Evolutionary conservation across 495 filamentous ascomycete species (phyloP).

Genomic region (Schizothecium vesticola): DNA sequence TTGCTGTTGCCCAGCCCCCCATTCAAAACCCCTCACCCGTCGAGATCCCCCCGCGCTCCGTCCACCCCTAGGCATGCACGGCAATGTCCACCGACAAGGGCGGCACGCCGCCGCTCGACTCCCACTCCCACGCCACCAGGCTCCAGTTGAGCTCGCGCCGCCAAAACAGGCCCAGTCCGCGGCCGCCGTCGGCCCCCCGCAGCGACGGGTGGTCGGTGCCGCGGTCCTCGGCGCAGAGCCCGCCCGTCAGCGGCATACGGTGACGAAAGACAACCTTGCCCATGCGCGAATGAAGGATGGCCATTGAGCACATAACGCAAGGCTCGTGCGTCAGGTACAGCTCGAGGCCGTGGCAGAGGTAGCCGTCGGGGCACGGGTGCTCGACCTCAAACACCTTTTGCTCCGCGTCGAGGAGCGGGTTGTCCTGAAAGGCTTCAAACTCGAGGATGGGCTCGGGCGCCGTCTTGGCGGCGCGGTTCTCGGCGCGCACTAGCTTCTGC

Average conservation of each 20-base stretch:
- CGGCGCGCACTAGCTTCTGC: slow-evolving; percentile 53
- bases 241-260: slow-evolving; percentile 56
- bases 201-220: slow-evolving; percentile 28
- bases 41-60: not conserved
- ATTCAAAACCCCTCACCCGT: not conserved
- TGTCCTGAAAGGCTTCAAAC: slow-evolving; percentile 45
- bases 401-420: slow-evolving; percentile 38
- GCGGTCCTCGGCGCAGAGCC: slow-evolving; percentile 47
- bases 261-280: slow-evolving; percentile 71
- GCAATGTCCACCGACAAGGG: slow-evolving; percentile 31
- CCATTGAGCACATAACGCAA: slow-evolving; percentile 95
- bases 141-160: slow-evolving; percentile 93
- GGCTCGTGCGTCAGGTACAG: slow-evolving; percentile 92
- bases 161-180: slow-evolving; percentile 84
- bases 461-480: slow-evolving; percentile 27
- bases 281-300: slow-evolving; percentile 85
- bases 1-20: slow-evolving; percentile 27
- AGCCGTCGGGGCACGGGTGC: slow-evolving; percentile 60
- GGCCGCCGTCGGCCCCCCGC: slow-evolving; percentile 37
- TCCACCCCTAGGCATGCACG: slow-evolving; percentile 31
- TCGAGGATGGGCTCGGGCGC: slow-evolving; percentile 29
- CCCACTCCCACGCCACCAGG: slow-evolving; percentile 77
- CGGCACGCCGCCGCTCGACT: slow-evolving; percentile 32
- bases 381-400: slow-evolving; percentile 37
- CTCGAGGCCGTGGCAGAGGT: slow-evolving; percentile 87